Evolutionary conservation across 768 basidiomycete genomes (phyloP), one percentile per base, ranked within the genome.

Genomic region (Roridomyces roridus): DNA sequence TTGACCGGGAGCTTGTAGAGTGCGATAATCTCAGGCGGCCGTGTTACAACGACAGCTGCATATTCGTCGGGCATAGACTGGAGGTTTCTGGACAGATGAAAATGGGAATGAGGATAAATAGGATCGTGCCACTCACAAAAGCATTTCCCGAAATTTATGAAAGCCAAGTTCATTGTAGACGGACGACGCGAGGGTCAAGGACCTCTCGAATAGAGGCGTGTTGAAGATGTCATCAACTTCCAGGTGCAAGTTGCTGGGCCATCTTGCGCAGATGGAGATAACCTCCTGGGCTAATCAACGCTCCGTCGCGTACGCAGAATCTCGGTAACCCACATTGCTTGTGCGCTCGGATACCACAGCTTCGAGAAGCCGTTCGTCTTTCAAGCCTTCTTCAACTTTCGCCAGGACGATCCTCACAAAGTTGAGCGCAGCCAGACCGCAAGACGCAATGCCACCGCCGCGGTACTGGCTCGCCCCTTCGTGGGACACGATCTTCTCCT

Each of bases 21-120:
- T 17, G 81, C 76, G 12, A 89, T 68, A 48, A 89, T 88, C 65
- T 89, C 89, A 0, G 89, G 88, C 31, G 88, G 86, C 20, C 87
- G 85, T 0, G 88, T 90, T 57, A 90, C 83, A 46, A 88, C 75
- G 31, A 73, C 74, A 49, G 80, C 80, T 41, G 77, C 54, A 56
- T 69, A 26, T 20, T 63, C 41, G 51, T 64, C 2, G 51, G 54
- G 11, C 29, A 51, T 20, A 51, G 66, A 68, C 67, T 79, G 63
- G 26, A 62, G 56, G 40, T 52, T 58, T 40, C 73, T 77, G 44
- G n/a, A n/a, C 5, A 56, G 48, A 41, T 8, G 12, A 17, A 18
- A 31, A 41, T 31, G 49, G 17, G 26, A 25, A 14, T 20, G 12
- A 1, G 46, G 10, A 34, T 4, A 12, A 20, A 45, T 25, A 4